Evolutionary conservation across 1,284 basidiomycete species (phyloP).

Genomic region (Cryptococcus sp.): DNA sequence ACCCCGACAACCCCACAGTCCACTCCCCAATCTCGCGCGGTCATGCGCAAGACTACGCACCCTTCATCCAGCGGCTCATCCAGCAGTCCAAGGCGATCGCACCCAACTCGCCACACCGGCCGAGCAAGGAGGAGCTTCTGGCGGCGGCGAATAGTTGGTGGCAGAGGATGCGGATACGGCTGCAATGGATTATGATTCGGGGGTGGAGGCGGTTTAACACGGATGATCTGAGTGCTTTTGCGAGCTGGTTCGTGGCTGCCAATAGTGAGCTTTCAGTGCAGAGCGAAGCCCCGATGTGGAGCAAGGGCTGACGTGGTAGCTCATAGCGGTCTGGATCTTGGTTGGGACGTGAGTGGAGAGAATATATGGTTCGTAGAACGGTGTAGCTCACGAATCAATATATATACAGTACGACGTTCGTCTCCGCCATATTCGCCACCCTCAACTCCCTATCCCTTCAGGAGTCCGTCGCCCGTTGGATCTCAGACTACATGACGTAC

Average conservation of each 20-base stretch:
- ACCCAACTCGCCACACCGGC: conserved; percentile 61
- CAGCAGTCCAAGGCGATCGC: conserved; percentile 26
- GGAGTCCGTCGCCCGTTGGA: conserved; percentile 81
- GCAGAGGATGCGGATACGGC: conserved; percentile 84
- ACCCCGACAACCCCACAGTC: conserved; percentile 6
- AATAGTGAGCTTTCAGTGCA: conserved; percentile 56
- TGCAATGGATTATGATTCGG: conserved; percentile 96
- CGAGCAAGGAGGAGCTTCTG: conserved; percentile 82
- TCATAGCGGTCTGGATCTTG: conserved; percentile 65
- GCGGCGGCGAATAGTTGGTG: conserved; percentile 82
- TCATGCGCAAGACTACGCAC: conserved; percentile 63
- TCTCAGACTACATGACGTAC: conserved; percentile 89
- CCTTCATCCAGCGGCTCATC: conserved; percentile 67
- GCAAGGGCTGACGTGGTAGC: not conserved
- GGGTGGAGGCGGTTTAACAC: conserved; percentile 94
- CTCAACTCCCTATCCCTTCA: conserved; percentile 88
- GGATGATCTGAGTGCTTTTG: conserved; percentile 94
- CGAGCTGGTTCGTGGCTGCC: conserved; percentile 91
- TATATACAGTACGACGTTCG: conserved; percentile 79
- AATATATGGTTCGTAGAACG: too few species aligned
- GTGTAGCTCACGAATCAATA: conserved; percentile 9
- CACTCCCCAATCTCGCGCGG: conserved; percentile 14
- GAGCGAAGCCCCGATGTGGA: not conserved
- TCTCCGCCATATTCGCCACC: conserved; percentile 86
- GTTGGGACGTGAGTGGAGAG: conserved; percentile 91